Evolutionary conservation across 768 basidiomycete species (phyloP).

Genomic region (Flagelloscypha sp.): DNA sequence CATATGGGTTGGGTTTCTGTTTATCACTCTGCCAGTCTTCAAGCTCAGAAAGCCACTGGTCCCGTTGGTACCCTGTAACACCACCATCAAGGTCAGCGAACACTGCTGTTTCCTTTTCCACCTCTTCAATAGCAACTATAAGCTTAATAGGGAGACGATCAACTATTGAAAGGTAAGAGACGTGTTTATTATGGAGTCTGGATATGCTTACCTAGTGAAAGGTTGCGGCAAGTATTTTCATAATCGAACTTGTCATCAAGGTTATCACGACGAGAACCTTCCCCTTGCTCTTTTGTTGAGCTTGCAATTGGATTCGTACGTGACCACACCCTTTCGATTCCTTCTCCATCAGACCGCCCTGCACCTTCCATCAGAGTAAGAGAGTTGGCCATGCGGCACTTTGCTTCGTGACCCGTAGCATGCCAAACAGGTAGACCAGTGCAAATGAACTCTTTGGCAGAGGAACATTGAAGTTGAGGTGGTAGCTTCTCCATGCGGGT

Average conservation of each 20-base stretch:
- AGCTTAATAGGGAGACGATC: not conserved
- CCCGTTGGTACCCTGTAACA: too few species aligned
- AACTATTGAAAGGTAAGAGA: not conserved
- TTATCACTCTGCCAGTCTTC: slow-evolving; percentile 13
- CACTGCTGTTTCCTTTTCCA: too few species aligned
- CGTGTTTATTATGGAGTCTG: slow-evolving; percentile 1
- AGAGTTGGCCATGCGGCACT: slow-evolving; percentile 22
- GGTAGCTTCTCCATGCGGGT: slow-evolving; percentile 10
- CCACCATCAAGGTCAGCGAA: too few species aligned
- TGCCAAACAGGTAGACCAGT: slow-evolving; percentile 30
- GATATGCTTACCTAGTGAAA: not conserved
- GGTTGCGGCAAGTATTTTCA: slow-evolving; percentile 16
- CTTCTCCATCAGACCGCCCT: slow-evolving; percentile 27
- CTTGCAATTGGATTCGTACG: slow-evolving; percentile 20
- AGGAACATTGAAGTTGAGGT: slow-evolving; percentile 3
- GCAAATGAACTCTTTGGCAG: slow-evolving; percentile 7
- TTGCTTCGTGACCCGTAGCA: slow-evolving; percentile 21
- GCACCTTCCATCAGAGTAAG: slow-evolving; percentile 21
- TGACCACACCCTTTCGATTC: slow-evolving; percentile 29
- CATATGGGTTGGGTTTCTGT: slow-evolving; percentile 13
- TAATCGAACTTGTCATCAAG: slow-evolving; percentile 30
- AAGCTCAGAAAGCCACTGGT: too few species aligned
- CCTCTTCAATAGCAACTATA: too few species aligned
- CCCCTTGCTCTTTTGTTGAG: slow-evolving; percentile 29
- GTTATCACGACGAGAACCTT: slow-evolving; percentile 21